Conservation (phyloP, 805 yeast genomes). For the Hagleromyces aurorensis region DNA sequence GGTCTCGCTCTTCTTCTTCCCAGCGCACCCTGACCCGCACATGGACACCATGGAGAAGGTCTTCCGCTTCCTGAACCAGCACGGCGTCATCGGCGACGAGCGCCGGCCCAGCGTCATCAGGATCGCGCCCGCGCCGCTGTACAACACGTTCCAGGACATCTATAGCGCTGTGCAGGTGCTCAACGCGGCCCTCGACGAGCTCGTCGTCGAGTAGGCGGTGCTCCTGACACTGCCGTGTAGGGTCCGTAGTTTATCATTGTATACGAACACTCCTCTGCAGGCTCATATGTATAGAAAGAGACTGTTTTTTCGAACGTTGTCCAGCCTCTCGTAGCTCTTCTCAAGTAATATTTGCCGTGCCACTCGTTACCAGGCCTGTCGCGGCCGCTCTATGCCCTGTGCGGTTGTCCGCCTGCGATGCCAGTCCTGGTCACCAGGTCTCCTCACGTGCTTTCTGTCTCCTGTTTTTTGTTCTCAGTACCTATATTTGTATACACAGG, state of each 20-base stretch:
- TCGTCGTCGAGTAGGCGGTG: neutral
- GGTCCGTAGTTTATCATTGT: too few relatives aligned
- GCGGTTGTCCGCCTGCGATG: too few relatives aligned
- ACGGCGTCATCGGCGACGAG: constrained; percentile 78
- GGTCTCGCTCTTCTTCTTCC: constrained; percentile 62
- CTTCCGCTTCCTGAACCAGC: constrained; percentile 37
- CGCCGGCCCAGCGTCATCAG: constrained; percentile 86
- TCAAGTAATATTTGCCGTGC: too few relatives aligned
- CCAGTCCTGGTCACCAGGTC: too few relatives aligned
- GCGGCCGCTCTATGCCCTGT: too few relatives aligned
- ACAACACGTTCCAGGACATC: constrained; percentile 69
- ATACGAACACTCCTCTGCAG: neutral
- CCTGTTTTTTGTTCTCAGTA: too few relatives aligned
- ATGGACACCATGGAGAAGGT: constrained; percentile 55
- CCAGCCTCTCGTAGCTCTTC: too few relatives aligned
- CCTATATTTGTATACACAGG: too few relatives aligned
- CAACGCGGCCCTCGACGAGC: constrained; percentile 32
- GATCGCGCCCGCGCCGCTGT: constrained; percentile 79
- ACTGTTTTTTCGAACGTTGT: too few relatives aligned
- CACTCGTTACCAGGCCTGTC: too few relatives aligned
- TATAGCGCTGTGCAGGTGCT: constrained; percentile 38
- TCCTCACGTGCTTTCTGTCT: too few relatives aligned
- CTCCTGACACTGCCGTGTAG: constrained; percentile 2
- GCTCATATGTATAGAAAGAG: too few relatives aligned
- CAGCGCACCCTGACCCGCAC: constrained; percentile 30